phyloP scores from a whole-genome alignment of 2,329 filamentous ascomycete genomes.

The Aspergillus ruber region DNA sequence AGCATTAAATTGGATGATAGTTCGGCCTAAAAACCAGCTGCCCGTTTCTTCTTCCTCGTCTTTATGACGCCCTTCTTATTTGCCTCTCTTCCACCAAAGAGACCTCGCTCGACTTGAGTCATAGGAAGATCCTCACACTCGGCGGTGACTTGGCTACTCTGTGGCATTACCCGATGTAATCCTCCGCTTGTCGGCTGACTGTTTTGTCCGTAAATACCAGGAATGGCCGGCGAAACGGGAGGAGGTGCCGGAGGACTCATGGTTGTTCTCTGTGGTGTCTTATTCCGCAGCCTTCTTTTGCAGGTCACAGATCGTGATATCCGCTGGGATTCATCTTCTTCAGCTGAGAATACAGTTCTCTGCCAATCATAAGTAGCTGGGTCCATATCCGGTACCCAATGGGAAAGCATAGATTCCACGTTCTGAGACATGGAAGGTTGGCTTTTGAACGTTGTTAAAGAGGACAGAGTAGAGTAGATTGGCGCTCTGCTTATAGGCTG shows the following conservation, averaged over 20 bases:
- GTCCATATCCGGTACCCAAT: conserved; percentile 29
- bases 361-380: conserved; percentile 31
- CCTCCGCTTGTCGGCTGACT: conserved; percentile 24
- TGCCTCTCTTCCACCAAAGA: conserved; percentile 31
- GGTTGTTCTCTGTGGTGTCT: conserved; percentile 13
- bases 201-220: conserved; percentile 22
- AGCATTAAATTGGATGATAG: too few species aligned
- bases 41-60: conserved; percentile 33
- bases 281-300: conserved; percentile 21
- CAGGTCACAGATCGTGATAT: conserved; percentile 11
- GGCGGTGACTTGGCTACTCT: conserved; percentile 28
- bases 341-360: conserved; percentile 13
- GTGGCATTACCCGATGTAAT: conserved; percentile 12
- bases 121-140: conserved; percentile 29
- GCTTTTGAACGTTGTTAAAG: conserved; percentile 22
- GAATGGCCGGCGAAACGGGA: conserved; percentile 19
- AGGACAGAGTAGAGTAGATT: conserved; percentile 18
- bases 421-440: conserved; percentile 16
- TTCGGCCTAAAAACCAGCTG: conserved; percentile 32
- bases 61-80: conserved; percentile 22
- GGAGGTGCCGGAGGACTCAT: conserved; percentile 11
- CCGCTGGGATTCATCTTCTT: conserved; percentile 15
- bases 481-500: background rate
- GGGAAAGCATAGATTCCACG: conserved; percentile 25
- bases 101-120: conserved; percentile 36